Evolutionary conservation across 306 rosid genomes (phyloP).

Genomic region (Luffa acutangula): DNA sequence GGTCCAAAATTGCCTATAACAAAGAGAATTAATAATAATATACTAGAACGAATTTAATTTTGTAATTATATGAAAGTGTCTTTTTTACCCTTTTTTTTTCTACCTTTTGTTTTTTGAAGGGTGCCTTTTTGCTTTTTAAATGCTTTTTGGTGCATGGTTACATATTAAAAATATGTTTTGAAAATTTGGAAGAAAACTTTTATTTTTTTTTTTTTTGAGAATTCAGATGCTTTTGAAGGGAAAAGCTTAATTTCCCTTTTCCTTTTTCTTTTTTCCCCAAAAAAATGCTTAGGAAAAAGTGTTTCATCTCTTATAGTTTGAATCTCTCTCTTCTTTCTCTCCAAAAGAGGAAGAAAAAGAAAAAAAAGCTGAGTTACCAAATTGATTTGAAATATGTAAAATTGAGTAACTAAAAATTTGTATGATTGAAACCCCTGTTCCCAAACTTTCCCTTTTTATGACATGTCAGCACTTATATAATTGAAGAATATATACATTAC

Average conservation of each 20-base stretch:
- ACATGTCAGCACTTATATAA: not conserved
- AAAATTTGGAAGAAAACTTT: not conserved
- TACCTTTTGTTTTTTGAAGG: too few relatives aligned
- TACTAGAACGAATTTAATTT: too few relatives aligned
- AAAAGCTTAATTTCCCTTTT: not conserved
- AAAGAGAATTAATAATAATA: too few relatives aligned
- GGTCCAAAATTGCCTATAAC: too few relatives aligned
- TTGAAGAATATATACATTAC: not conserved
- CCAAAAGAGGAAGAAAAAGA: not conserved
- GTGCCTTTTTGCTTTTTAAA: not conserved
- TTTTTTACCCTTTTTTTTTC: too few relatives aligned
- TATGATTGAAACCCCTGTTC: constrained; percentile 3
- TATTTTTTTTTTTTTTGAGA: not conserved
- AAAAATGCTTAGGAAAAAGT: not conserved
- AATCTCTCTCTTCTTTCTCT: not conserved
- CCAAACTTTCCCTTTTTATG: constrained; percentile 3
- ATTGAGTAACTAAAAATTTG: not conserved
- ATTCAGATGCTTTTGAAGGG: not conserved
- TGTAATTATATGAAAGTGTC: too few relatives aligned
- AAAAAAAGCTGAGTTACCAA: not conserved
- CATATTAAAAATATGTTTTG: not conserved
- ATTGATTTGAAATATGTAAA: not conserved
- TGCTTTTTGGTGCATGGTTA: not conserved
- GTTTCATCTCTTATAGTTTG: not conserved
- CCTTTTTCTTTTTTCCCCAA: not conserved